A percentile compares a stretch with the other conserved stretches of the same genome.
Conservation (phyloP, 768 basidiomycete species). For the Lactarius tabidus region DNA sequence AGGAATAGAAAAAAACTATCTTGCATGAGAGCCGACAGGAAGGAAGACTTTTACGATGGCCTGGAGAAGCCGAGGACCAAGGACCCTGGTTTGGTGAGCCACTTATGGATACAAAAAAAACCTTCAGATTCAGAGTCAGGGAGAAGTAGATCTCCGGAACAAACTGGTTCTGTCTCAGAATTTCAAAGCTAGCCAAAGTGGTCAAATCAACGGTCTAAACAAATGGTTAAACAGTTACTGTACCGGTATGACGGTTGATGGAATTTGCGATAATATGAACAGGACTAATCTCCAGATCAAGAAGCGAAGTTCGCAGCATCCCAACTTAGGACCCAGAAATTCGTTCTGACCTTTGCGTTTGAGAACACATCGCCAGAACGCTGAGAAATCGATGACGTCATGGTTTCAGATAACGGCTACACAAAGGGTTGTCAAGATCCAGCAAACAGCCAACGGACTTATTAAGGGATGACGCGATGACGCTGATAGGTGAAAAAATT, state of each 20-base stretch:
- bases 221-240: background rate
- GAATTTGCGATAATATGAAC: background rate
- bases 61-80: background rate
- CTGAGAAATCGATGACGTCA: background rate
- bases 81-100: background rate
- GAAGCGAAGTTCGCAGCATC: background rate
- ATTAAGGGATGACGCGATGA: background rate
- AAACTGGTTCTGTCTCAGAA: background rate
- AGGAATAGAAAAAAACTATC: background rate
- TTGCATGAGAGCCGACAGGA: background rate
- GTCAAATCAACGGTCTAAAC: background rate
- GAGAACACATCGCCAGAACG: background rate
- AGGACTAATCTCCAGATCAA: background rate
- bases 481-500: background rate
- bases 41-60: background rate
- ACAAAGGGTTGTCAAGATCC: background rate
- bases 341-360: too few species aligned
- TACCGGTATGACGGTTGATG: background rate
- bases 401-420: background rate
- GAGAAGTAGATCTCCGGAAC: background rate
- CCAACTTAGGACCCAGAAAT: background rate
- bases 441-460: background rate
- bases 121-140: background rate
- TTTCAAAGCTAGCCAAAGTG: background rate
- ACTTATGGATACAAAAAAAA: background rate